Percentiles rank a stretch among this genome's conserved stretches.
These are phyloP conservation scores for Fusarium sp. DNA, from an alignment of 2,329 filamentous ascomycete species.

Conservation along the genomic window DNA sequence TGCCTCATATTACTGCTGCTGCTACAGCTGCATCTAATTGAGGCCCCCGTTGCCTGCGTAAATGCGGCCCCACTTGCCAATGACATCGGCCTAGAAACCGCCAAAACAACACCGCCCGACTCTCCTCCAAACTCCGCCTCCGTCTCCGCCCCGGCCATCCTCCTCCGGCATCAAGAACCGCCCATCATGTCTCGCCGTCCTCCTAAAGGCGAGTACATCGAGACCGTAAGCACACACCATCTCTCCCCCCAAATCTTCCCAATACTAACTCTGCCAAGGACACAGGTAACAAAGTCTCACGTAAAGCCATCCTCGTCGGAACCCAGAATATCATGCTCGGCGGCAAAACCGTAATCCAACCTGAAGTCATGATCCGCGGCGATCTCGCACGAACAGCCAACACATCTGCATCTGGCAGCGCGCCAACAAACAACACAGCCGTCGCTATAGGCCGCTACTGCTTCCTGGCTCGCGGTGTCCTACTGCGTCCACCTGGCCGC, in stretches of 20 bases:
- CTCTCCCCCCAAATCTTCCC: not conserved
- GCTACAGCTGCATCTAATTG: not conserved
- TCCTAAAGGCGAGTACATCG: conserved; percentile 92
- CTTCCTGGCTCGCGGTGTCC: conserved; percentile 81
- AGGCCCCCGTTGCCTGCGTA: conserved; percentile 5
- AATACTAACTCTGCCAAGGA: conserved; percentile 67
- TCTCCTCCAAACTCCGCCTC: conserved; percentile 12
- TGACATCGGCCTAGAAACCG: conserved; percentile 24
- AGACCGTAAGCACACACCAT: conserved; percentile 73
- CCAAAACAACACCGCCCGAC: conserved; percentile 27
- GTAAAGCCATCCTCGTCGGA: conserved; percentile 89
- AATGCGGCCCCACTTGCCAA: conserved; percentile 33
- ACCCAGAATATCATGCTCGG: conserved; percentile 98
- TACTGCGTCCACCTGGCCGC: conserved; percentile 84
- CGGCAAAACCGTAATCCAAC: conserved; percentile 95
- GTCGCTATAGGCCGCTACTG: conserved; percentile 93
- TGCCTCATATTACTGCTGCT: not conserved
- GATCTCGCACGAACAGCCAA: conserved; percentile 76
- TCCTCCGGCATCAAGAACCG: conserved; percentile 18
- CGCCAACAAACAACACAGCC: conserved; percentile 68
- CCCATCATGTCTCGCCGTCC: conserved; percentile 78
- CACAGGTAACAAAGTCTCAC: conserved; percentile 97
- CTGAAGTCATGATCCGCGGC: conserved; percentile 92
- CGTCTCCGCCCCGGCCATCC: conserved; percentile 22
- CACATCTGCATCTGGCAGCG: conserved; percentile 53